Evolutionary conservation across 2,329 filamentous ascomycete genomes (phyloP), one percentile per base, ranked within the genome.

Genomic region (Aspergillus jensenii): DNA sequence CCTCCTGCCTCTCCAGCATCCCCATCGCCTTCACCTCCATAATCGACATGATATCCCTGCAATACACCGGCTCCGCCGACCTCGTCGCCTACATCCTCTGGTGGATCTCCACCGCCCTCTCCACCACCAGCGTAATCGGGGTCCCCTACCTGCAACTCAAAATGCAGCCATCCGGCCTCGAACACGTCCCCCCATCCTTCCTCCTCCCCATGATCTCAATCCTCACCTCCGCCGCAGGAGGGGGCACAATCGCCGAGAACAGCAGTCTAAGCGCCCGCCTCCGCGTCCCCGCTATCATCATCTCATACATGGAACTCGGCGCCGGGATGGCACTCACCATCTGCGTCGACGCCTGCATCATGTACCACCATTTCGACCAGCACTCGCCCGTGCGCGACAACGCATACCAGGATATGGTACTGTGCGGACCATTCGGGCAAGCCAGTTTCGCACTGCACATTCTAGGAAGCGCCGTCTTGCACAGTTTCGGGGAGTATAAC

Each of bases 11-110:
- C 6, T 62, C 74, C 23, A 76, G 73, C 63, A 70, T 76, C 52
- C 63, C 67, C 25, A 76, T 78, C 56, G 67, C 73, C 2, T 74
- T 70, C 53, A 70, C 69, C 6, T 65, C 68, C 3, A 72, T 76
- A 47, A 66, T 70, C 31, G 62, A 75, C 14, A 68, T 74, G 58
- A 86, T 96, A 68, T 88, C 67, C 2, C 67, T 74, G 5, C 47
- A 66, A 35, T 68, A 71, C 52, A 73, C 69, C 60, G 64, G 66
- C 17, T 49, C 43, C 12, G 61, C 64, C 11, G 68, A 69, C 3
- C 40, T 75, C 8, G 62, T 67, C 21, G 66, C 70, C 5, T 75
- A 71, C 58, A 62, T 77, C 15, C 68, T 79, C 25, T 79, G 77
- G 76, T 79, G 76, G 76, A 67, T 76, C 14, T 67, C 70, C 21